Percentiles rank a stretch among this genome's conserved stretches.
Evolutionary conservation across 768 basidiomycete species (phyloP).

Genomic region (Suillus fuscotomentosus): DNA sequence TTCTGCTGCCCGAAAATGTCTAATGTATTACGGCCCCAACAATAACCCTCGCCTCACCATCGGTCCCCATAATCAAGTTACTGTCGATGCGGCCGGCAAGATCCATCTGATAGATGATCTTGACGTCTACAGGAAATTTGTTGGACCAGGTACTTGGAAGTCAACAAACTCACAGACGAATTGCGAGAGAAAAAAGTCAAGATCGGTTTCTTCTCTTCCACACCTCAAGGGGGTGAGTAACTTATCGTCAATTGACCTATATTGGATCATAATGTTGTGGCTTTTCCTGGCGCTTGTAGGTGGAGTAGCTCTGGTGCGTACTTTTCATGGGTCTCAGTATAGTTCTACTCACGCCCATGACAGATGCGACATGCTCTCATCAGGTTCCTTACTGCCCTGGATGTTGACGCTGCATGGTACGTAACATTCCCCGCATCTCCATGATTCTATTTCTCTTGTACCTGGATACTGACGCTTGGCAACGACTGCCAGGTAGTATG

Average conservation of each 20-base stretch:
- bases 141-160: slow-evolving; percentile 78
- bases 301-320: slow-evolving; percentile 86
- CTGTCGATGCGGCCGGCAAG: slow-evolving; percentile 83
- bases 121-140: slow-evolving; percentile 72
- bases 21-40: slow-evolving; percentile 80
- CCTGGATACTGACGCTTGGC: slow-evolving; percentile 7
- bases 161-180: slow-evolving; percentile 79
- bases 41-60: slow-evolving; percentile 85
- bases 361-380: slow-evolving; percentile 95
- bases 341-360: slow-evolving; percentile 15
- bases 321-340: slow-evolving; percentile 14
- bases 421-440: slow-evolving; percentile 27
- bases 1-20: slow-evolving; percentile 79
- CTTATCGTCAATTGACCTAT: slow-evolving; percentile 5
- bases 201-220: slow-evolving; percentile 93
- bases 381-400: slow-evolving; percentile 75
- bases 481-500: slow-evolving; percentile 58
- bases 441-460: background rate
- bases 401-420: slow-evolving; percentile 83
- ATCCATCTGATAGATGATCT: slow-evolving; percentile 85
- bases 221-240: slow-evolving; percentile 83
- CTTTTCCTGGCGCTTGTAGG: slow-evolving; percentile 43
- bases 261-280: slow-evolving; percentile 24
- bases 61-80: slow-evolving; percentile 82
- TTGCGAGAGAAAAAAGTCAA: slow-evolving; percentile 84